Base-by-base conservation (phyloP, 2,329 filamentous ascomycete species). In the Venturia asperata region DNA sequence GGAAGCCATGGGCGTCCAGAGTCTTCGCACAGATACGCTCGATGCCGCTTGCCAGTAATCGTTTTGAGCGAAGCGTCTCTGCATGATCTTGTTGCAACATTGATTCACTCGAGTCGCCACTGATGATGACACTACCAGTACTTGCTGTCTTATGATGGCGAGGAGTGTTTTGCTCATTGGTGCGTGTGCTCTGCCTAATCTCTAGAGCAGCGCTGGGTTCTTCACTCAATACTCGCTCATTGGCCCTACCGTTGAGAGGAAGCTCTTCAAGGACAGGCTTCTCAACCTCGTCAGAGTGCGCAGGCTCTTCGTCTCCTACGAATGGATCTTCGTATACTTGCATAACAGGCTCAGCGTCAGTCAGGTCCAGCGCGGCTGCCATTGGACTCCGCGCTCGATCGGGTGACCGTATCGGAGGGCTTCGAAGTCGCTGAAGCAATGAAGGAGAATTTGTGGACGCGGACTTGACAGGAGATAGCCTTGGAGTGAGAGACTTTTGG, bases 1-100 rank as follows among this genome's bases (percentile, higher is more conserved):
- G 85, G 80, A 92, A 91, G 65, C 89, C 89, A 72, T 92, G 89
- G 3, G 90, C 88, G 72, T 92, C 90, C n/a, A 93, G 82, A 0
- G 85, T 85, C 70, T 85, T 85, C 39, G 84, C 81, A 69, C 86
- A 86, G 69, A 92, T 87, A 68, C 89, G 88, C 63, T 85, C 80
- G 69, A 92, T 89, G 62, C 88, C 90, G 70, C 89, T 92, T 41
- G 87, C 84, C 5, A 93, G 81, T 30, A 92, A 79, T 56, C 87
- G 84, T 9, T 73, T 77, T 68, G 75, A 80, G 68, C 76, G 79
- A 65, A 75, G 72, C 47, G 73, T 77, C 71, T 77, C 76, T n/a
- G 74, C 70, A 63, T 73, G 77, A 69, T 72, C 75, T 70, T 71
- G 77, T 64, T 71, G 72, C 64, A 56, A 61, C 19, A 61, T 39